Evolutionary conservation across 352 stramenopile species (phyloP), one percentile per base, ranked within the genome.

Genomic region (Phytophthora fragariaefolia): DNA sequence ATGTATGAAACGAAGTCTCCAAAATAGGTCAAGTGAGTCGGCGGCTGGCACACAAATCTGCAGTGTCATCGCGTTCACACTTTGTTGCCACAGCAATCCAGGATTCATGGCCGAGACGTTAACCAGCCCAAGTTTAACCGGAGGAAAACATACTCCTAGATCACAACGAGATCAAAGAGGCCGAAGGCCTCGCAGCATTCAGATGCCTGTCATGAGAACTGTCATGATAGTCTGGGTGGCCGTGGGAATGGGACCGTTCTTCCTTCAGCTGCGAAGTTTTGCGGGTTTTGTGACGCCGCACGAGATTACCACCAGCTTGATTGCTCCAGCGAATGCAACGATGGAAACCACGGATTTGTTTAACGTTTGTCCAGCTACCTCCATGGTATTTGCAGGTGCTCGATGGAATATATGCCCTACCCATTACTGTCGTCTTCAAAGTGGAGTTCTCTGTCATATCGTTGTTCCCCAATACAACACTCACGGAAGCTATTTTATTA

Each of bases 211-310:
- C n/a, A n/a, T n/a, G n/a, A n/a, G n/a, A n/a, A n/a, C n/a, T n/a
- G 56, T 71, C 8, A 30, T 61, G 28, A 9, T 71, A 8, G 56
- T 71, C 23, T 71, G 63, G 63, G n/a, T 47, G 17, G 63, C 38
- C 9, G 51, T 59, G n/a, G 68, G 48, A 4, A 38, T 69, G 28
- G 45, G 43, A 3, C 58, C 57, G 9, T 69, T 66, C n/a, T 26
- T 76, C 24, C 68, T 76, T 15, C 68, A 76, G 45, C 34, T 76
- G 15, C 63, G 63, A 46, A 45, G 63, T 43, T 76, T 70, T 24
- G 30, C 55, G 1, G 62, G 61, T 36, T 66, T 69, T 20, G 60
- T 72, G 36, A 40, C 42, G 8, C 68, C 68, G 3, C 68, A 76
- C 52, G 72, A 72, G 28, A 69, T 76, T 36, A 59, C 63, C 10